phyloP scores from a whole-genome alignment of 768 basidiomycete genomes.

The Collybiopsis confluens region DNA sequence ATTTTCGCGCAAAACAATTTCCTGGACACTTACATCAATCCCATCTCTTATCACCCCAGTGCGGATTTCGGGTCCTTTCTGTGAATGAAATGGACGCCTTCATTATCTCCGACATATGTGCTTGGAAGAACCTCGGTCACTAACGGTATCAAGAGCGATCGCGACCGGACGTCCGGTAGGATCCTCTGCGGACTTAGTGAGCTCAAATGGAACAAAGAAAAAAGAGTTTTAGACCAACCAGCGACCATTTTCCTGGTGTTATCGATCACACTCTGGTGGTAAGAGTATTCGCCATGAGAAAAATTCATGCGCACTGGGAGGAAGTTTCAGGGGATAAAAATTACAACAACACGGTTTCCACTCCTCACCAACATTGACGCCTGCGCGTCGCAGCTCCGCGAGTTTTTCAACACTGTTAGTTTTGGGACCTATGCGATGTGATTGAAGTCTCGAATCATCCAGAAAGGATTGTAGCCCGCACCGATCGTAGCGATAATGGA shows the following conservation, averaged over 20 bases:
- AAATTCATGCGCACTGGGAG: constrained; percentile 98
- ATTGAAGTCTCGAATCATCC: not conserved
- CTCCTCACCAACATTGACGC: constrained; percentile 92
- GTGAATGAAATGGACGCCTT: constrained; percentile 3
- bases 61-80: constrained; percentile 99
- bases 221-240: constrained; percentile 37
- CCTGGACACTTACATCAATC: constrained; percentile 64
- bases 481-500: constrained; percentile 99
- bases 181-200: constrained; percentile 39
- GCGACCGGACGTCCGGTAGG: constrained; percentile 87
- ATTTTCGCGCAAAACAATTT: constrained; percentile 6
- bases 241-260: constrained; percentile 87
- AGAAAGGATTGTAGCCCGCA: constrained; percentile 25
- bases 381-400: constrained; percentile 76
- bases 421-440: constrained; percentile 75
- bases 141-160: constrained; percentile 94
- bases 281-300: constrained; percentile 97
- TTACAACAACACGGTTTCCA: not conserved
- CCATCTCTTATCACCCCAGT: constrained; percentile 89
- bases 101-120: constrained; percentile 6
- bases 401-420: constrained; percentile 90
- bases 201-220: not conserved
- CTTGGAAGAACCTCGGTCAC: constrained; percentile 23
- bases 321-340: constrained; percentile 8
- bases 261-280: constrained; percentile 98